phyloP scores from a whole-genome alignment of 2,329 filamentous ascomycete genomes.

The Alternaria tenuissima region DNA sequence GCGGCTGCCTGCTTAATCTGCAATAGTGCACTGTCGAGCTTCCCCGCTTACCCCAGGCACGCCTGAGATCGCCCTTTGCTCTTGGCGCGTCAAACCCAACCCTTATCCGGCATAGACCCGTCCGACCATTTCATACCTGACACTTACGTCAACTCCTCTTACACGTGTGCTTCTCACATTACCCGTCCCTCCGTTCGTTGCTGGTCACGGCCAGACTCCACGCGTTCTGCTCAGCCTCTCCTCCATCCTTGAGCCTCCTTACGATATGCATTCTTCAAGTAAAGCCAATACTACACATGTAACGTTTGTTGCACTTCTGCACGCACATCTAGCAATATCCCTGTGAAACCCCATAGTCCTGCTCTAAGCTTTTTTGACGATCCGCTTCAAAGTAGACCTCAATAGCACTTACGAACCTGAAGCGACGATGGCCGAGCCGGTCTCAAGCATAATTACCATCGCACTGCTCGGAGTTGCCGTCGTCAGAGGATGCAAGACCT shows the following conservation, averaged over 20 bases:
- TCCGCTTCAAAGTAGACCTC: background rate
- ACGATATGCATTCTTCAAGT: constrained; percentile 4
- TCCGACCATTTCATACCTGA: background rate
- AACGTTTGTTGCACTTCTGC: background rate
- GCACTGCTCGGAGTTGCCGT: constrained; percentile 17
- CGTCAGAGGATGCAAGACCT: constrained; percentile 17
- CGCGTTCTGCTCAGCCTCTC: constrained; percentile 15
- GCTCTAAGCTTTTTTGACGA: background rate
- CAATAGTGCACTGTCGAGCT: background rate
- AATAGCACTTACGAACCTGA: background rate
- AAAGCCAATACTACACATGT: background rate
- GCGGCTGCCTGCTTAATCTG: constrained; percentile 5
- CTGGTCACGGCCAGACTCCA: constrained; percentile 9
- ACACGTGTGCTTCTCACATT: constrained; percentile 1
- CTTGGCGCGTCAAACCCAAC: background rate
- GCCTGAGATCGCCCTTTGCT: background rate
- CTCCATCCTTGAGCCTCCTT: background rate
- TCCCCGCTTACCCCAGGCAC: background rate
- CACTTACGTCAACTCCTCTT: background rate
- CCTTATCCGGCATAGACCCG: background rate
- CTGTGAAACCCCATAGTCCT: background rate
- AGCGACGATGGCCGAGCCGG: constrained; percentile 26
- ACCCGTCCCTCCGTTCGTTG: background rate
- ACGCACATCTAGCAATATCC: background rate
- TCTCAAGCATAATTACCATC: constrained; percentile 24